phyloP scores from a whole-genome alignment of 352 stramenopile species.

The Phytophthora idaei region DNA sequence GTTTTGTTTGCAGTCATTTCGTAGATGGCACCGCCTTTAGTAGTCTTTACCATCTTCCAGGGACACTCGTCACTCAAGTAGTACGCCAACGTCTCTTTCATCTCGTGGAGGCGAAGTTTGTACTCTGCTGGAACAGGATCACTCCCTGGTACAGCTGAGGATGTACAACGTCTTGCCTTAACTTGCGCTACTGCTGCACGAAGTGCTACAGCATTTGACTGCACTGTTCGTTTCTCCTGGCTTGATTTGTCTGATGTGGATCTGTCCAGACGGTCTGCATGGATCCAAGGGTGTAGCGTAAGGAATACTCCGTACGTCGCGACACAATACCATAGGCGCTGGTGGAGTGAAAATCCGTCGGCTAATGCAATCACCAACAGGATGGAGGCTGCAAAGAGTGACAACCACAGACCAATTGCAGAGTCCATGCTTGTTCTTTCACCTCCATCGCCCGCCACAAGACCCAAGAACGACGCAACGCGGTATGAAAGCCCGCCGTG shows the following conservation, averaged over 20 bases:
- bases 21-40: conserved; percentile 42
- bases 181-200: not conserved
- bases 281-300: conserved; percentile 59
- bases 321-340: conserved; percentile 51
- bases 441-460: conserved; percentile 23
- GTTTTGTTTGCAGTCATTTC: conserved; percentile 51
- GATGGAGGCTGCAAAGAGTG: conserved; percentile 54
- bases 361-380: conserved; percentile 51
- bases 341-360: conserved; percentile 48
- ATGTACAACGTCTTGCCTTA: conserved; percentile 1
- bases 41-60: conserved; percentile 51
- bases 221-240: not conserved
- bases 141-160: not conserved
- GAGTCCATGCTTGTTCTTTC: conserved; percentile 33
- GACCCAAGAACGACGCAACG: conserved; percentile 33
- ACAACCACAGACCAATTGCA: conserved; percentile 64
- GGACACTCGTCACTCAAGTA: conserved; percentile 47
- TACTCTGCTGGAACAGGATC: conserved; percentile 32
- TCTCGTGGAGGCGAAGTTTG: conserved; percentile 25
- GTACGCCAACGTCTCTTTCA: conserved; percentile 32
- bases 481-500: conserved; percentile 23
- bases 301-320: conserved; percentile 60
- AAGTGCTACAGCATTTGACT: conserved; percentile 6
- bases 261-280: conserved; percentile 18
- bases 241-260: not conserved